Evolutionary conservation across 257 asterid genomes (phyloP).

Genomic region (Gardenia jasminoides): DNA sequence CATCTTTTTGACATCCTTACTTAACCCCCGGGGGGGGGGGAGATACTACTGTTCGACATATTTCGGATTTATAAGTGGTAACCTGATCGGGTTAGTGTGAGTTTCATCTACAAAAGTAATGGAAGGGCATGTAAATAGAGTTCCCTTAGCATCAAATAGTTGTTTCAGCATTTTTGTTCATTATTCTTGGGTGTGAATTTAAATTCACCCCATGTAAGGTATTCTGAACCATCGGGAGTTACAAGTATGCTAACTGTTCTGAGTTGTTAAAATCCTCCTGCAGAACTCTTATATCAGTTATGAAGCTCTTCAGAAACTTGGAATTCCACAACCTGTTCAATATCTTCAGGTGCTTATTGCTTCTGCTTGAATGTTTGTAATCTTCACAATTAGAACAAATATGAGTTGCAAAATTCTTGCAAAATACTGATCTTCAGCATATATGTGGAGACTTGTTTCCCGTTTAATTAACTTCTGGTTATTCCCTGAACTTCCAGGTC

Average conservation of each 20-base stretch:
- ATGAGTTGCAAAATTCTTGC: background rate
- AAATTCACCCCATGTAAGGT: background rate
- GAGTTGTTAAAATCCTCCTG: constrained; percentile 8
- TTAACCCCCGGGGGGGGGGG: too few relatives aligned
- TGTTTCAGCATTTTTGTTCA: background rate
- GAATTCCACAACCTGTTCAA: constrained; percentile 85
- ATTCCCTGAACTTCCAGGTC: constrained; percentile 52
- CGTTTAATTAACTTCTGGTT: constrained; percentile 23
- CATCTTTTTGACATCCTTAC: background rate
- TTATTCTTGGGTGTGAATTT: background rate
- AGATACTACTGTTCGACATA: background rate
- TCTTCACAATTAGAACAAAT: background rate
- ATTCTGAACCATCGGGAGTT: background rate
- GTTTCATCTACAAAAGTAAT: background rate
- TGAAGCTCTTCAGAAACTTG: constrained; percentile 80
- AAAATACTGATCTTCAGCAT: background rate
- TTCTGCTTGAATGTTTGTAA: background rate
- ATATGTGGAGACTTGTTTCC: background rate
- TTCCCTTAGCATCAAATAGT: background rate
- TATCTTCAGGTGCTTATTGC: constrained; percentile 67
- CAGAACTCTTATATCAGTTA: constrained; percentile 87
- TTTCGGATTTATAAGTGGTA: background rate
- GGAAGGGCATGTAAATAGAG: background rate
- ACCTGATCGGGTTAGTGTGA: background rate
- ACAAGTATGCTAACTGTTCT: background rate